Conservation (phyloP, 2,329 filamentous ascomycete genomes). For the Ustulina deusta region DNA sequence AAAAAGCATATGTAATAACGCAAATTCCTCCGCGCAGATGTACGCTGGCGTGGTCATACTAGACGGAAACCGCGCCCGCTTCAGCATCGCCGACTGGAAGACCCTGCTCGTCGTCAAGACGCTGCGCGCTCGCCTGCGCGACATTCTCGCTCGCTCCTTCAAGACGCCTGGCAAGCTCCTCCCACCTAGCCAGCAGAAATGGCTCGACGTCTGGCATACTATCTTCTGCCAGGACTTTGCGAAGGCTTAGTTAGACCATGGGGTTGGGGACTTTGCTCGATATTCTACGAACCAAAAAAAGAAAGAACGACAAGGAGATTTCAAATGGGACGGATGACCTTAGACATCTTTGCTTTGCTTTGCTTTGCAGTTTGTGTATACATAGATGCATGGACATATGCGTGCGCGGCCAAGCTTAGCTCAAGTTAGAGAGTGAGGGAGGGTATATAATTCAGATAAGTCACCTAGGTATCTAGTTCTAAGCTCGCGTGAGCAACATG, state of each 20-base stretch:
- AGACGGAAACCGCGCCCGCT: conserved; percentile 87
- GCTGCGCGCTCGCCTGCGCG: conserved; percentile 77
- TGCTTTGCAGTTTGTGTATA: not conserved
- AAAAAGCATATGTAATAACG: conserved; percentile 21
- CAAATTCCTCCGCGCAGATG: conserved; percentile 64
- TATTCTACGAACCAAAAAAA: not conserved
- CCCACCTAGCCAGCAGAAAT: conserved; percentile 76
- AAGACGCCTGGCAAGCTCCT: conserved; percentile 72
- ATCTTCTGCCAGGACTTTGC: conserved; percentile 69
- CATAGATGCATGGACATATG: not conserved
- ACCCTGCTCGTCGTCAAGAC: conserved; percentile 89
- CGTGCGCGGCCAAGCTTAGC: not conserved
- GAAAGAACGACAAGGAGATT: not conserved
- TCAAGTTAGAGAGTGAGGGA: not conserved
- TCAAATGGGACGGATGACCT: not conserved
- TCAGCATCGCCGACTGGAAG: conserved; percentile 89
- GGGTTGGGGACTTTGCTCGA: not conserved
- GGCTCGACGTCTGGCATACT: conserved; percentile 79
- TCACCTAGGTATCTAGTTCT: conserved; percentile 19
- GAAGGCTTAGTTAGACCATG: conserved; percentile 11
- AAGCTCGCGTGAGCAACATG: not conserved
- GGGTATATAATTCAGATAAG: conserved; percentile 13
- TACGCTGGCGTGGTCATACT: conserved; percentile 88
- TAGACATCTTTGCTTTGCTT: not conserved
- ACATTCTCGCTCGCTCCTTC: conserved; percentile 79